A percentile compares a stretch with the other conserved stretches of the same genome.
Conservation (phyloP, 257 asterid genomes). For the Solanum peruvianum region DNA sequence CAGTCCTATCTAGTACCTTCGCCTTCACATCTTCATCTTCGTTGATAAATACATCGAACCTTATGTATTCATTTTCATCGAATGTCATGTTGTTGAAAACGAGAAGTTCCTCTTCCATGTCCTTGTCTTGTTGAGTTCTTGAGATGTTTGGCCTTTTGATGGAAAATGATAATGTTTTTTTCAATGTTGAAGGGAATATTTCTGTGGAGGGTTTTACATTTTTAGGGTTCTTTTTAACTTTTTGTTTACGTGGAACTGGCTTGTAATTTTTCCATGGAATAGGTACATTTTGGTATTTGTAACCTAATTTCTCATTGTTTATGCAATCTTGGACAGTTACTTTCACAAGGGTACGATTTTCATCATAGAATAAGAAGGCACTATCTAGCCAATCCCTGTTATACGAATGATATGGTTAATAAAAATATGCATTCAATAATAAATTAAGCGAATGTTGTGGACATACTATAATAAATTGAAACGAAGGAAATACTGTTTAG, state of each 20-base stretch:
- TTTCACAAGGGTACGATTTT: conserved; percentile 29
- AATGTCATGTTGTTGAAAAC: conserved; percentile 19
- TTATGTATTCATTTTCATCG: conserved; percentile 18
- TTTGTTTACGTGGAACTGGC: conserved; percentile 17
- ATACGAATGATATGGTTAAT: background rate
- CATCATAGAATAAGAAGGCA: conserved; percentile 43
- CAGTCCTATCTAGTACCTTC: conserved; percentile 29
- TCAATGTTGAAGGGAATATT: conserved; percentile 18
- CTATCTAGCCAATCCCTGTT: conserved; percentile 41
- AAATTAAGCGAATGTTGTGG: background rate
- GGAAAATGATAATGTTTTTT: conserved; percentile 2
- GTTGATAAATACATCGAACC: conserved; percentile 50
- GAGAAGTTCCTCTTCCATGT: conserved; percentile 25
- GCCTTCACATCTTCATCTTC: conserved; percentile 44
- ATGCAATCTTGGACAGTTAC: conserved; percentile 26
- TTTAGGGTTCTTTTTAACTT: background rate
- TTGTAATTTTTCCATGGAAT: conserved; percentile 34
- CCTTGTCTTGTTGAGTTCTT: background rate
- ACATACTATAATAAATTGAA: background rate
- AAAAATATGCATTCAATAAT: background rate
- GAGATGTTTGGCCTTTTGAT: conserved; percentile 21
- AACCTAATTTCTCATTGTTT: conserved; percentile 26
- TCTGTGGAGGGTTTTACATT: conserved; percentile 3
- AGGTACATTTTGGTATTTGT: conserved; percentile 19
- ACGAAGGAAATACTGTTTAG: too few relatives aligned